Percentiles rank a stretch among this genome's conserved stretches.
phyloP scores from a whole-genome alignment of 2,329 filamentous ascomycete genomes.

The Laburnicola sp. region DNA sequence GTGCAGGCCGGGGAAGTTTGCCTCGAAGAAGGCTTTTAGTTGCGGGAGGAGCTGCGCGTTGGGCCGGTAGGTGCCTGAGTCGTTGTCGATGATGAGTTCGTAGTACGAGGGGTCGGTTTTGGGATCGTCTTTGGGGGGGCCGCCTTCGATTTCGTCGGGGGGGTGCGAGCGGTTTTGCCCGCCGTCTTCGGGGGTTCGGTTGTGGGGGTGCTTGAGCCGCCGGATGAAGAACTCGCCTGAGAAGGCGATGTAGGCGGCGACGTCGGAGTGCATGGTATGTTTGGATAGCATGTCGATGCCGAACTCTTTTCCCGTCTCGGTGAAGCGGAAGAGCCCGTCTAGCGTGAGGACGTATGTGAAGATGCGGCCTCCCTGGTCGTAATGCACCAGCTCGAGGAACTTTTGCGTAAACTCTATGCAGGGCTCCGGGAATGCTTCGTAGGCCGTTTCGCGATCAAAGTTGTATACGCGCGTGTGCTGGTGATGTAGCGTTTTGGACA shows the following conservation, averaged over 20 bases:
- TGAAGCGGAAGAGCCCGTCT: conserved; percentile 85
- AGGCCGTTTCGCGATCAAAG: conserved; percentile 75
- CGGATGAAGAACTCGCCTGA: conserved; percentile 92
- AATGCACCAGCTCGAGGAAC: conserved; percentile 84
- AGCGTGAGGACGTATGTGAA: conserved; percentile 92
- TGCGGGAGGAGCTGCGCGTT: conserved; percentile 74
- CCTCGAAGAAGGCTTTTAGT: conserved; percentile 69
- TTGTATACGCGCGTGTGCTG: conserved; percentile 91
- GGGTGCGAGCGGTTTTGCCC: conserved; percentile 55
- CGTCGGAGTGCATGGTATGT: conserved; percentile 95
- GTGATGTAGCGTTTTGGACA: conserved; percentile 85
- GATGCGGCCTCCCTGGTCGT: conserved; percentile 79
- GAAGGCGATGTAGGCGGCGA: conserved; percentile 86
- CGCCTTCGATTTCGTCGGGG: conserved; percentile 53
- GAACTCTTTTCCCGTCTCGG: conserved; percentile 93
- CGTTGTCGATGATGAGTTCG: conserved; percentile 91
- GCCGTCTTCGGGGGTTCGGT: conserved; percentile 41
- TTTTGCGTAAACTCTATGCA: conserved; percentile 72
- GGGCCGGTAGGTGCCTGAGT: conserved; percentile 89
- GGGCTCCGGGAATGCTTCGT: conserved; percentile 68
- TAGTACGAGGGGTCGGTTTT: conserved; percentile 65
- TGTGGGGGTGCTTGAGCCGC: conserved; percentile 59
- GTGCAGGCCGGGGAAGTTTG: conserved; percentile 76
- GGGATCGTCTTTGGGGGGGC: conserved; percentile 45
- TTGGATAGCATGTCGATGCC: conserved; percentile 92